A percentile compares a stretch with the other conserved stretches of the same genome.
Evolutionary conservation across 2,329 filamentous ascomycete genomes (phyloP).

Genomic region (Talaromyces sp.): DNA sequence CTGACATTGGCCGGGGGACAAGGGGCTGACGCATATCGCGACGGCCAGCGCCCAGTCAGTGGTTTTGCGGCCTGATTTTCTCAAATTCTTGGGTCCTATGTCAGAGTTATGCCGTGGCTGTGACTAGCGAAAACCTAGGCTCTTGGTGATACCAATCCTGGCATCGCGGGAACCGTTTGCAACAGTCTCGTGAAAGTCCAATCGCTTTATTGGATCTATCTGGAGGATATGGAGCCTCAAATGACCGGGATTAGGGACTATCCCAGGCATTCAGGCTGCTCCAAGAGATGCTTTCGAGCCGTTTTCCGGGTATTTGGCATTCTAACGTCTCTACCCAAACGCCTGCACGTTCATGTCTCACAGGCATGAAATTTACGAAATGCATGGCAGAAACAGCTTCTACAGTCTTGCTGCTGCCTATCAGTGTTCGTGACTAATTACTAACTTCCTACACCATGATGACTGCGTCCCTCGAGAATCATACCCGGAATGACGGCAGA

Average conservation of each 20-base stretch:
- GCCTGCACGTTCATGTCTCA: background rate
- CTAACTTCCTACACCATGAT: background rate
- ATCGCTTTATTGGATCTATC: background rate
- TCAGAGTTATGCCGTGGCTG: background rate
- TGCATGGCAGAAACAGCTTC: background rate
- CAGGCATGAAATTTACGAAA: background rate
- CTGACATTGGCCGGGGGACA: slow-evolving; percentile 3
- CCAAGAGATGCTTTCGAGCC: background rate
- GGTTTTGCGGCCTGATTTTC: slow-evolving; percentile 4
- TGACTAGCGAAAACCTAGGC: background rate
- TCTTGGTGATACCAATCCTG: background rate
- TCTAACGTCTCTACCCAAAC: background rate
- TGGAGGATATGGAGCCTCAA: background rate
- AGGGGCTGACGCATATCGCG: background rate
- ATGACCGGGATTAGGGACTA: background rate
- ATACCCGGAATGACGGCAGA: background rate
- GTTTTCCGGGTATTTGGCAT: background rate
- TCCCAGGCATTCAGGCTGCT: background rate
- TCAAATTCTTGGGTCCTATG: background rate
- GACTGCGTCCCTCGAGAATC: background rate
- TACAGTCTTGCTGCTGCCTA: background rate
- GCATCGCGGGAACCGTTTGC: background rate
- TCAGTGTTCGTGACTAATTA: background rate
- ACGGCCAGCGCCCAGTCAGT: background rate
- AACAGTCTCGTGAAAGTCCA: background rate